phyloP scores from a whole-genome alignment of 371 early-diverging fungal genomes.

The Mucor piriformis region DNA sequence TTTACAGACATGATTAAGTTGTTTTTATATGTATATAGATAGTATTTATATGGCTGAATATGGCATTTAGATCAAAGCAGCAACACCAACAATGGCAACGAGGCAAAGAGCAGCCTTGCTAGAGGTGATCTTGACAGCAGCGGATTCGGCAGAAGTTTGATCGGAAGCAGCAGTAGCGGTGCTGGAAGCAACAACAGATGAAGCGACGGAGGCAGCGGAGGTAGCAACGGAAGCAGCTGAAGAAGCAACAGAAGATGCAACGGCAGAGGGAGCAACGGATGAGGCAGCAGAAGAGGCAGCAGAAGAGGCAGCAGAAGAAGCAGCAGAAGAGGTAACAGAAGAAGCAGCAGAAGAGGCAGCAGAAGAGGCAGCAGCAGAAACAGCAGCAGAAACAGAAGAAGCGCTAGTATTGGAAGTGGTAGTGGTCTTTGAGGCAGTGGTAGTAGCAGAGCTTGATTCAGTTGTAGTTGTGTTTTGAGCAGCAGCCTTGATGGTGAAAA shows the following conservation, averaged over 20 bases:
- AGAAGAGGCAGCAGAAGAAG: neutral
- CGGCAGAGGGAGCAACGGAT: neutral
- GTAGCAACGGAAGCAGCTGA: neutral
- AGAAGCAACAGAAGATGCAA: neutral
- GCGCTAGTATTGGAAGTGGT: neutral
- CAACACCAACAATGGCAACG: neutral
- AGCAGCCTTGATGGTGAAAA: conserved; percentile 21
- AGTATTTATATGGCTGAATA: neutral
- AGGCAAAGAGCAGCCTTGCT: neutral
- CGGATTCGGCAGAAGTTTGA: neutral
- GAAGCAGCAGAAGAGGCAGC: neutral
- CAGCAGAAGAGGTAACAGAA: neutral
- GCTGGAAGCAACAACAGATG: neutral
- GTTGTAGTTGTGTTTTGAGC: neutral
- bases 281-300: neutral
- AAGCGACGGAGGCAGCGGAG: neutral
- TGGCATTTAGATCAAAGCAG: neutral
- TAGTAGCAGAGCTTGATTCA: neutral
- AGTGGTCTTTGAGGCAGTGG: neutral
- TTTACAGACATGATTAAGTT: neutral
- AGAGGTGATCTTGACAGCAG: neutral
- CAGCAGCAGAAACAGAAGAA: neutral
- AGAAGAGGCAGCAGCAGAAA: neutral
- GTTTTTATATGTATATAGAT: neutral
- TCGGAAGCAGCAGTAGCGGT: neutral